These are phyloP conservation scores for Skeletonema marinoi DNA, from an alignment of 108 stramenopile species.

Conservation along the genomic window DNA sequence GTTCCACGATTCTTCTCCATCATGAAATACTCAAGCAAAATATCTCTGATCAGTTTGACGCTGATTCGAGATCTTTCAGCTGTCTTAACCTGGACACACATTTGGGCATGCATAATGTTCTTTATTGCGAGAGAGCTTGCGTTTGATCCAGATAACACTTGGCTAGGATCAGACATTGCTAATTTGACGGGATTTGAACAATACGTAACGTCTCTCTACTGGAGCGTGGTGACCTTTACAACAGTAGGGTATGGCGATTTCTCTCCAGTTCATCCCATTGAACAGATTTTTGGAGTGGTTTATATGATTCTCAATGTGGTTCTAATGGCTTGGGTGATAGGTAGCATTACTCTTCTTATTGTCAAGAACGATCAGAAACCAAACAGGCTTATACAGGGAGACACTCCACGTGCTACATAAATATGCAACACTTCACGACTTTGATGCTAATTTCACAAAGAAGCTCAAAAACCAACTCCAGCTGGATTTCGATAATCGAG, in stretches of 20 bases:
- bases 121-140: constrained; percentile 57
- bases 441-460: constrained; percentile 21
- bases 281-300: constrained; percentile 49
- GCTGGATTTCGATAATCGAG: constrained; percentile 53
- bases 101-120: constrained; percentile 62
- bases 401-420: constrained; percentile 29
- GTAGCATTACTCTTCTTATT: constrained; percentile 64
- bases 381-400: constrained; percentile 51
- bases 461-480: constrained; percentile 47
- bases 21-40: constrained; percentile 50
- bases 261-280: constrained; percentile 50
- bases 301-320: constrained; percentile 62
- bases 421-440: constrained; percentile 19
- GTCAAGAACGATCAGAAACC: constrained; percentile 61
- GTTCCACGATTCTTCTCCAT: constrained; percentile 54
- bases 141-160: constrained; percentile 54
- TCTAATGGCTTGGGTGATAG: constrained; percentile 53
- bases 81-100: constrained; percentile 57
- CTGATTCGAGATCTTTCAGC: constrained; percentile 53
- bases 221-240: constrained; percentile 59
- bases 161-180: constrained; percentile 42
- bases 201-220: constrained; percentile 56
- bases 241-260: constrained; percentile 65
- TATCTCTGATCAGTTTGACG: constrained; percentile 52
- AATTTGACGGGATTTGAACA: constrained; percentile 31